Evolutionary conservation across 2,329 filamentous ascomycete species (phyloP).

Genomic region (Pseudopyrenochaeta lycopersici): DNA sequence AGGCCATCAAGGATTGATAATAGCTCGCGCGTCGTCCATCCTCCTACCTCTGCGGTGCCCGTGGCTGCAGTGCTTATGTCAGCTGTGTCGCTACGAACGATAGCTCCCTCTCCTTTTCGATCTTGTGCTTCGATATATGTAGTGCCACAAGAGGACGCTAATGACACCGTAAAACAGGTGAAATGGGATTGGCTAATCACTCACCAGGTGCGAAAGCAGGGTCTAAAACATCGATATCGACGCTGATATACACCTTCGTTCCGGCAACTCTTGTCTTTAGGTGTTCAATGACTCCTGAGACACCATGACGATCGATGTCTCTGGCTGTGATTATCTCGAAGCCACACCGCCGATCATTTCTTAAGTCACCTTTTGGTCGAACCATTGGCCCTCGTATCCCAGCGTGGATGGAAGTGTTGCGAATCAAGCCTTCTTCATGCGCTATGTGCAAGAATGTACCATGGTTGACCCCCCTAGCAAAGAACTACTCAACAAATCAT

Average conservation of each 20-base stretch:
- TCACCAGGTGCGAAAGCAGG: constrained; percentile 64
- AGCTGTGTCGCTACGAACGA: background rate
- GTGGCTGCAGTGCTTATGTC: constrained; percentile 51
- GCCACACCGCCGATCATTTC: constrained; percentile 67
- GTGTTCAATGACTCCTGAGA: constrained; percentile 57
- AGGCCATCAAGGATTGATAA: constrained; percentile 67
- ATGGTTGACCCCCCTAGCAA: constrained; percentile 62
- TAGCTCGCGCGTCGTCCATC: constrained; percentile 68
- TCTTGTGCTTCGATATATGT: no score
- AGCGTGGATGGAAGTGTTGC: constrained; percentile 68
- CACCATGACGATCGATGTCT: constrained; percentile 61
- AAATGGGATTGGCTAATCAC: constrained; percentile 21
- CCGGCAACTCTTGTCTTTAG: constrained; percentile 61
- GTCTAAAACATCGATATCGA: constrained; percentile 67
- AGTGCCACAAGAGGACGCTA: no score
- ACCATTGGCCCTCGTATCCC: constrained; percentile 66
- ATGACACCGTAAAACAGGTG: no score
- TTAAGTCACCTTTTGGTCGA: constrained; percentile 60
- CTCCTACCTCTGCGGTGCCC: constrained; percentile 69
- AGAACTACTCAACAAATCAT: constrained; percentile 6
- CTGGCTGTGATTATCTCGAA: constrained; percentile 66
- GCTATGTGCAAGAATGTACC: constrained; percentile 70
- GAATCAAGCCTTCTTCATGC: constrained; percentile 68
- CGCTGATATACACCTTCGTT: constrained; percentile 64
- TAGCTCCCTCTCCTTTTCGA: background rate